phyloP scores from a whole-genome alignment of 2,329 filamentous ascomycete genomes.

The Botryotinia convoluta region DNA sequence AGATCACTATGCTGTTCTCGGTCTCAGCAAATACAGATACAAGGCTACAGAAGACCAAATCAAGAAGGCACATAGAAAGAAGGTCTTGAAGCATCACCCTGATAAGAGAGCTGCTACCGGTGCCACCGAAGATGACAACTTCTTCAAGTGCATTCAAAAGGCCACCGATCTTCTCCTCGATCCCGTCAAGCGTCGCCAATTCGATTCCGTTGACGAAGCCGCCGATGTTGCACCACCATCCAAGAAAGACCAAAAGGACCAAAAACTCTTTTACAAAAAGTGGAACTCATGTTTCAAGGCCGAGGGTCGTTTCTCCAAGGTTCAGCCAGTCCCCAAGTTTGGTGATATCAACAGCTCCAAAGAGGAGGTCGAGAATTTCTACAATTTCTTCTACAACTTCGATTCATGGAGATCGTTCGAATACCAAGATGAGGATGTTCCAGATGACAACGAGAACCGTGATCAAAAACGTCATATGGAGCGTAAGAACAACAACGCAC shows the following conservation, averaged over 20 bases:
- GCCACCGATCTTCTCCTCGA: conserved; percentile 91
- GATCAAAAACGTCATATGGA: conserved; percentile 98
- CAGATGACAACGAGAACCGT: conserved; percentile 97
- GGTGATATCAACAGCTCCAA: conserved; percentile 81
- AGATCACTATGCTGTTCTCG: conserved; percentile 97
- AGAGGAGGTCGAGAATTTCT: conserved; percentile 90
- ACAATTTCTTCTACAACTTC: conserved; percentile 99
- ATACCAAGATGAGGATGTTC: conserved; percentile 98
- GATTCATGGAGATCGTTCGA: conserved; percentile 98
- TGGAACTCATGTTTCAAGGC: conserved; percentile 89
- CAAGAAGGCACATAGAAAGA: conserved; percentile 98
- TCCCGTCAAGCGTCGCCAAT: conserved; percentile 89
- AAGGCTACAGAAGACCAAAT: conserved; percentile 96
- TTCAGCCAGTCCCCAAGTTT: conserved; percentile 81
- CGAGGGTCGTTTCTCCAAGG: conserved; percentile 89
- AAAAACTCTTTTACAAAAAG: conserved; percentile 85
- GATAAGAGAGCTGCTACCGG: conserved; percentile 97
- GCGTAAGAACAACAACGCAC: conserved; percentile 95
- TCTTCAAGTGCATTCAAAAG: conserved; percentile 99
- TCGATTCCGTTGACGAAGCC: conserved; percentile 91
- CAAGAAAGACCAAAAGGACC: conserved; percentile 85
- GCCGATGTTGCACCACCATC: conserved; percentile 88
- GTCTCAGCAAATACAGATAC: conserved; percentile 86
- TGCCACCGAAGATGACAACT: conserved; percentile 86
- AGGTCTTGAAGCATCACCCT: conserved; percentile 97